Percentiles rank a stretch among this genome's conserved stretches.
phyloP scores from a whole-genome alignment of 2,329 filamentous ascomycete species.

The Calonectria leucothoes region DNA sequence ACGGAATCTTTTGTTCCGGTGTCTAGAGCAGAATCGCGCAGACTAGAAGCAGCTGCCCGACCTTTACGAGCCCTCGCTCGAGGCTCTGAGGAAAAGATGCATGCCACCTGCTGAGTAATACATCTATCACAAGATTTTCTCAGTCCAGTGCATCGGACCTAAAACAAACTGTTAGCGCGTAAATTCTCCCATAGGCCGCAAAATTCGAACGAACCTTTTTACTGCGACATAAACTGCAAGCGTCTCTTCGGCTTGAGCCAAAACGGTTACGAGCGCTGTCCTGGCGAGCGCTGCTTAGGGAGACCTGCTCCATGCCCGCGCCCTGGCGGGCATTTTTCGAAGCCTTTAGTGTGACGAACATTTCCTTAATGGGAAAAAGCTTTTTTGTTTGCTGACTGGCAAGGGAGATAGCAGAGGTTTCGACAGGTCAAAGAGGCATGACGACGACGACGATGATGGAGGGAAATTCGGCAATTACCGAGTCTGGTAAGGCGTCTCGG shows the following conservation, averaged over 20 bases:
- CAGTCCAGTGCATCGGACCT: constrained; percentile 24
- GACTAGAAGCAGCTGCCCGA: not conserved
- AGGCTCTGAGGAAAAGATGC: constrained; percentile 8
- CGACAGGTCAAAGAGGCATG: not conserved
- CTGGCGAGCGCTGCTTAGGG: constrained; percentile 8
- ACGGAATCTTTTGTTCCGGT: not conserved
- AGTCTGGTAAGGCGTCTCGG: constrained; percentile 1
- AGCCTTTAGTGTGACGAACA: constrained; percentile 27
- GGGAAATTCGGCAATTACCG: constrained; percentile 4
- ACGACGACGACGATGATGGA: not conserved
- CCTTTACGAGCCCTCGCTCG: not conserved
- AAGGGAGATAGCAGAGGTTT: not conserved
- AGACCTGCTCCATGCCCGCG: constrained; percentile 20
- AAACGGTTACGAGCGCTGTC: constrained; percentile 8
- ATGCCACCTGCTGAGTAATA: constrained; percentile 3
- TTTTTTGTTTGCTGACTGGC: not conserved
- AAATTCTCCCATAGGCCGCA: not conserved
- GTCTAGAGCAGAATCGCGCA: not conserved
- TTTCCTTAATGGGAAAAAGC: constrained; percentile 9
- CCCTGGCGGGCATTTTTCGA: constrained; percentile 7
- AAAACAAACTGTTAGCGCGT: not conserved
- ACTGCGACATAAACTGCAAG: constrained; percentile 17
- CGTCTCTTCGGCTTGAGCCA: constrained; percentile 21
- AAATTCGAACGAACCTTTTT: constrained; percentile 23
- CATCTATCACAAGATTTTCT: constrained; percentile 23